phyloP scores from a whole-genome alignment of 1,139 yeast species.

The Sugiyamaella japonica region DNA sequence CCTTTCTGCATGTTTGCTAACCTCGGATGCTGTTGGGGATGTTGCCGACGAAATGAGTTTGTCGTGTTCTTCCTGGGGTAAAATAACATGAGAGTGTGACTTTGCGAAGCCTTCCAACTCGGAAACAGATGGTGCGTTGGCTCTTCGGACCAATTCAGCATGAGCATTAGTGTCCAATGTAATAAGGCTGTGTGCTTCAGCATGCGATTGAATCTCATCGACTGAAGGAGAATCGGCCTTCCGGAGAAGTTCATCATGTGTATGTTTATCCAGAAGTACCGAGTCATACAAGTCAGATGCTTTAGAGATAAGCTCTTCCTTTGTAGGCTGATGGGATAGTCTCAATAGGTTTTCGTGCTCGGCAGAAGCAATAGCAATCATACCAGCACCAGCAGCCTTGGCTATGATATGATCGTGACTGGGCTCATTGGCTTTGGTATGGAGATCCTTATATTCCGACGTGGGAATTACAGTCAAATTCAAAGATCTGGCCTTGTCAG shows the following conservation, averaged over 20 bases:
- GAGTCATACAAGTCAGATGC: slow-evolving; percentile 23
- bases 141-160: slow-evolving; percentile 25
- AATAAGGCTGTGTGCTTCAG: slow-evolving; percentile 19
- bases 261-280: slow-evolving; percentile 28
- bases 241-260: slow-evolving; percentile 14
- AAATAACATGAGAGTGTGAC: slow-evolving; percentile 43
- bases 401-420: slow-evolving; percentile 35
- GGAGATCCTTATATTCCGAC: slow-evolving; percentile 33
- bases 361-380: slow-evolving; percentile 33
- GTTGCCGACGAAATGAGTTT: slow-evolving; percentile 28
- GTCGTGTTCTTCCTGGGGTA: slow-evolving; percentile 42
- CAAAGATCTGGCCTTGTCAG: slow-evolving; percentile 25
- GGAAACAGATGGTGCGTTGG: slow-evolving; percentile 27
- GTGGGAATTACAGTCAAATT: slow-evolving; percentile 52
- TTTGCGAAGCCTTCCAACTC: slow-evolving; percentile 27
- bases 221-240: slow-evolving; percentile 21
- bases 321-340: slow-evolving; percentile 27
- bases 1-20: slow-evolving; percentile 25
- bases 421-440: slow-evolving; percentile 27
- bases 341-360: slow-evolving; percentile 31
- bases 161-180: slow-evolving; percentile 20
- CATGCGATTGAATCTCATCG: slow-evolving; percentile 26
- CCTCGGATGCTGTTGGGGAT: slow-evolving; percentile 29
- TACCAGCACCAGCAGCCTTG: slow-evolving; percentile 39
- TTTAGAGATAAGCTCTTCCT: slow-evolving; percentile 31